Conservation (phyloP, 192 early-diverging fungal species). For the Coemansia interrupta region DNA sequence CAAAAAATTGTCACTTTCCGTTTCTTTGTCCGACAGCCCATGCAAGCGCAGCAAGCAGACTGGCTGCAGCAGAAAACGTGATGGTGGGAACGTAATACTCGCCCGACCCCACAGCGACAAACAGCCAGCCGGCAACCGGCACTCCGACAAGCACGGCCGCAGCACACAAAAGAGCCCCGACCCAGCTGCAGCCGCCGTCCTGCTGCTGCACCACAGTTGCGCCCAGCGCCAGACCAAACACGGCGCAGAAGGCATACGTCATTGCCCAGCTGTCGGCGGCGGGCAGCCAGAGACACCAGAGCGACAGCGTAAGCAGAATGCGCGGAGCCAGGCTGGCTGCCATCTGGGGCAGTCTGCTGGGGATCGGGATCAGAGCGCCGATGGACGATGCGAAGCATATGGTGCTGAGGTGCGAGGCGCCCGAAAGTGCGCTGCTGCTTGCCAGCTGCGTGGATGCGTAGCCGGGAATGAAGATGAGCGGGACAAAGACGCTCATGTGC, state of each 20-base stretch:
- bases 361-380: not conserved
- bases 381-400: conserved; percentile 6
- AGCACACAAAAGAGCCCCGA: not conserved
- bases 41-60: conserved; percentile 2
- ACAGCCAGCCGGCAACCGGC: conserved; percentile 15
- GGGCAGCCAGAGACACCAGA: conserved; percentile 37
- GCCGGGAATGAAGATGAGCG: conserved; percentile 12
- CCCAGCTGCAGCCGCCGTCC: not conserved
- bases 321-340: not conserved
- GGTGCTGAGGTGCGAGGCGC: conserved; percentile 3
- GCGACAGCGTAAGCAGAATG: not conserved
- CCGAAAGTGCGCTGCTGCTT: not conserved
- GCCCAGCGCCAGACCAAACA: conserved; percentile 21
- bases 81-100: conserved; percentile 11
- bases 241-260: conserved; percentile 10
- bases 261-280: conserved; percentile 12
- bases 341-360: not conserved
- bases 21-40: conserved; percentile 1
- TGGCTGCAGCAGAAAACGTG: conserved; percentile 13
- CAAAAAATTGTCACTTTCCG: not conserved
- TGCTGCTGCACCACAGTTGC: not conserved
- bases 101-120: conserved; percentile 10
- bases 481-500: conserved; percentile 7
- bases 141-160: conserved; percentile 8
- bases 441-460: conserved; percentile 7